Evolutionary conservation across 352 stramenopile genomes (phyloP).

Genomic region (Pythium dissotocum): DNA sequence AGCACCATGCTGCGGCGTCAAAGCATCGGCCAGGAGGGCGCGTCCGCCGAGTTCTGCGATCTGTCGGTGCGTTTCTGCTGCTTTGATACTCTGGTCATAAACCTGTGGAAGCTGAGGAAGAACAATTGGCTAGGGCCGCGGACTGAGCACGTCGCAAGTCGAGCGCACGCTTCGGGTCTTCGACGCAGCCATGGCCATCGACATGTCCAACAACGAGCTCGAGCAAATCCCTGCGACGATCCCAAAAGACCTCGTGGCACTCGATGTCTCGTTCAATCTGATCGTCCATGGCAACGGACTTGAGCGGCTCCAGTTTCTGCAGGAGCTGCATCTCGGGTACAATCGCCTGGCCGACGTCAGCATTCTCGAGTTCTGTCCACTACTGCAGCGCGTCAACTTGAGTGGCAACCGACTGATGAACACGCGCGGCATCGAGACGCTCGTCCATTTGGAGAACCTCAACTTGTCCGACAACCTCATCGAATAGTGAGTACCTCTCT

Average conservation of each 20-base stretch:
- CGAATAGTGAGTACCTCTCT: constrained; percentile 42
- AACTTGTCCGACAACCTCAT: constrained; percentile 81
- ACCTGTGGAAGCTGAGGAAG: neutral
- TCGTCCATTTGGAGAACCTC: constrained; percentile 56
- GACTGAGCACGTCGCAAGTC: constrained; percentile 51
- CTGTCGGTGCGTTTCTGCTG: constrained; percentile 42
- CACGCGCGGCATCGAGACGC: constrained; percentile 68
- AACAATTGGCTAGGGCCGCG: constrained; percentile 38
- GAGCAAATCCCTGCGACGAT: constrained; percentile 58
- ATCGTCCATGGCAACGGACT: constrained; percentile 47
- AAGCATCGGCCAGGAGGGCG: constrained; percentile 55
- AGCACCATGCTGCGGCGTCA: constrained; percentile 31
- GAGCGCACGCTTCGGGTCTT: constrained; percentile 72
- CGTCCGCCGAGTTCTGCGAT: constrained; percentile 63
- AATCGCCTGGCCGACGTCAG: constrained; percentile 64
- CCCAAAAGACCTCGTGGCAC: constrained; percentile 40
- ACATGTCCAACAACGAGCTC: constrained; percentile 80
- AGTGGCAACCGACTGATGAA: constrained; percentile 68
- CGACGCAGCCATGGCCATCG: constrained; percentile 54
- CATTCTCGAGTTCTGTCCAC: constrained; percentile 63
- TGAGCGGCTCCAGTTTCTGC: constrained; percentile 60
- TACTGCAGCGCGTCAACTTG: constrained; percentile 60
- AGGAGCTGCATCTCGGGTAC: constrained; percentile 70
- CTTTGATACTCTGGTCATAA: neutral
- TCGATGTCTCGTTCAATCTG: constrained; percentile 77